Conservation (phyloP, 169 alveolate genomes). For the Cryptosporidium viatorum region DNA sequence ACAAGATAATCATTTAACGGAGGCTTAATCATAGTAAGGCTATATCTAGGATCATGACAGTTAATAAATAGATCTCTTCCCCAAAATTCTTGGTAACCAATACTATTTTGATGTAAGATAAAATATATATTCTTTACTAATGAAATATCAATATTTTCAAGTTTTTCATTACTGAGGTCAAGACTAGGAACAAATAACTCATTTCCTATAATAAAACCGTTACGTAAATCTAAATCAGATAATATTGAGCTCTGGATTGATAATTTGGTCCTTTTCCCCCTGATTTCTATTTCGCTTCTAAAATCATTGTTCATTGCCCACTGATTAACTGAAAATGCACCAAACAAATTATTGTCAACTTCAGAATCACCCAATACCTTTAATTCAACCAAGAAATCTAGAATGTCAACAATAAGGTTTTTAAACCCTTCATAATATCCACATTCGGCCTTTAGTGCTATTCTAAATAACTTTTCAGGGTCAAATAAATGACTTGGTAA, state of each 20-base stretch:
- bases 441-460: slow-evolving; percentile 49
- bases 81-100: slow-evolving; percentile 1
- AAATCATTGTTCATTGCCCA: slow-evolving; percentile 44
- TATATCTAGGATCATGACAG: slow-evolving; percentile 41
- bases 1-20: slow-evolving; percentile 15
- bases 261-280: slow-evolving; percentile 30
- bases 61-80: slow-evolving; percentile 1
- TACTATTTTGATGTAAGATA: not conserved
- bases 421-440: slow-evolving; percentile 20
- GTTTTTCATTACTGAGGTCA: not conserved
- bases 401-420: slow-evolving; percentile 1
- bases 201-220: not conserved
- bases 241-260: not conserved
- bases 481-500: not conserved
- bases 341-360: not conserved
- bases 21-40: slow-evolving; percentile 26
- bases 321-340: slow-evolving; percentile 52
- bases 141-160: not conserved
- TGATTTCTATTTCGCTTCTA: slow-evolving; percentile 1
- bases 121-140: slow-evolving; percentile 40
- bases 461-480: not conserved
- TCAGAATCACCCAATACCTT: not conserved
- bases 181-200: slow-evolving; percentile 13
- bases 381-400: slow-evolving; percentile 9
- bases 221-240: slow-evolving; percentile 3